Base-by-base conservation (phyloP, 495 filamentous ascomycete genomes). In the Penicillium fimorum region DNA sequence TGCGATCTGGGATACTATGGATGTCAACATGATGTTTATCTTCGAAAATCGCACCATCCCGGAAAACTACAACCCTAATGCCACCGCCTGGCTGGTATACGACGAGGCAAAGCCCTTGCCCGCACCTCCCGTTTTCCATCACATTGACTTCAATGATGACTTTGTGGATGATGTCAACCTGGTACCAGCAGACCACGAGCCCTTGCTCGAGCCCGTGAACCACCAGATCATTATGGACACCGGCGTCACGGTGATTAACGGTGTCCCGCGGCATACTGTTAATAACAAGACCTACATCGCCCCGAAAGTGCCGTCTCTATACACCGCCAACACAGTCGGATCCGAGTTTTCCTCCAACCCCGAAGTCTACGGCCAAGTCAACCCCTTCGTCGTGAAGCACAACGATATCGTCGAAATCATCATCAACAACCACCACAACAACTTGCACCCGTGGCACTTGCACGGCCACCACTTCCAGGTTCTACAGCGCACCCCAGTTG, bases 81-180 rank as follows among this genome's bases (percentile, higher is more conserved):
- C 83, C 0, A 93, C 91, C 0, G 87, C 87, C 8, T 93, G 87
- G 87, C 78, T 96, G 1, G 79, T 89, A 2, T 93, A 94, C 61
- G 81, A 92, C 63, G 72, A 81, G 3, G 53, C 67, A 1, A 81
- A 82, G 43, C 73, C 81, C 0, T 74, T 89, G 2, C 86, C 87
- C 11, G 70, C 70, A 0, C 76, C 89, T 17, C 73, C 76, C 2
- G 53, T 74, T 0, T 57, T 90, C n/a, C 69, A 24, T 1, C 4
- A 83, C 43, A 40, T 37, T 9, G 72, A 79, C 32, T 82, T 90
- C 47, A 67, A 20, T 0, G 30, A 6, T n/a, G 29, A 80, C 78
- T 42, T 87, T 85, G 59, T 90, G 52, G 90, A 96, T 58, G 91
- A 96, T 67, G 79, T 88, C 37, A 72, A 63, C 0, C 80, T 96